Evolutionary conservation across 169 alveolate species (phyloP), one percentile per base, ranked within the genome.

Genomic region (Plasmodium billcollinsi): DNA sequence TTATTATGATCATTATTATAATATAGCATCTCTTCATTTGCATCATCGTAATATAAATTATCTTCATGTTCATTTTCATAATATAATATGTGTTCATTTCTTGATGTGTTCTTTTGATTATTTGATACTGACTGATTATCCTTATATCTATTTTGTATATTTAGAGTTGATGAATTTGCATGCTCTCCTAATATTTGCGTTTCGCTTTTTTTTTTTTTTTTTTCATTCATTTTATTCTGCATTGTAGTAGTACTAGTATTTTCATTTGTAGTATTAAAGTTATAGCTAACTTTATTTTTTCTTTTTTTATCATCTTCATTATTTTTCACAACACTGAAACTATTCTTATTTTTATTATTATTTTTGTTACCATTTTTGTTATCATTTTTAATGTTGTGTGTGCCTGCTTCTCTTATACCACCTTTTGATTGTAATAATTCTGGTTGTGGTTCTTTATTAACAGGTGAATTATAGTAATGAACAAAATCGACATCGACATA

Each of bases 401-500:
- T 0, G 1, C 9, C 47, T 39, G 47, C 47, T 39, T 39, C 47
- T 39, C 47, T 39, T 39, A 39, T 0, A 39, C 7, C 4, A 39
- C 7, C 0, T 5, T 4, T 39, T 39, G 47, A 39, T 1, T 26
- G 45, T 12, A 12, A 12, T n/a, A 15, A n/a, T 67, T 24, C 33
- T 29, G 29, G 0, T 67, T 45, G 20, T 29, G 18, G 12, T n/a
- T 67, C 61, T 29, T 14, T 21, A 24, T n/a, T 8, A 12, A 2
- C 33, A 58, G 7, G 43, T 3, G 61, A 15, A 26, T 69, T 58
- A 50, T 83, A 83, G 11, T 83, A 83, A 11, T 83, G 91, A 15
- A 83, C 9, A 56, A 83, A 83, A 49, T 83, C 91, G 0, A 83
- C 73, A 47, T 69, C 91, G n/a, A 83, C 91, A 72, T 83, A 83